These are phyloP conservation scores for Vigna mungo DNA, from an alignment of 306 rosid species.

Conservation along the genomic window DNA sequence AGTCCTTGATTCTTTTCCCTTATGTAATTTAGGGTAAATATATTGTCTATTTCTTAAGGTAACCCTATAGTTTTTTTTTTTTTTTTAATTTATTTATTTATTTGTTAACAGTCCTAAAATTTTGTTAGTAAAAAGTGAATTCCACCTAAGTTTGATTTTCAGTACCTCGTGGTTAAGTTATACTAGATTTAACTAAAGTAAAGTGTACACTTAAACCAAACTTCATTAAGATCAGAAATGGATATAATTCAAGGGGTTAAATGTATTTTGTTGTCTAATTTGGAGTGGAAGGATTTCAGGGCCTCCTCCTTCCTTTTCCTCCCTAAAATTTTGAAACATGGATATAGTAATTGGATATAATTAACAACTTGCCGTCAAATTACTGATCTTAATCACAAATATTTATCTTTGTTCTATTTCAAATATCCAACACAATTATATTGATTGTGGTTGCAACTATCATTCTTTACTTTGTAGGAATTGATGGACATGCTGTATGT, in stretches of 20 bases:
- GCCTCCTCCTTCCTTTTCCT: neutral
- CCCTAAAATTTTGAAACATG: neutral
- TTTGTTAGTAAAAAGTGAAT: neutral
- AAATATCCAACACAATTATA: neutral
- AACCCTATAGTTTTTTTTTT: neutral
- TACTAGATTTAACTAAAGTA: neutral
- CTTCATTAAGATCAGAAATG: neutral
- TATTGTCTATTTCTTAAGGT: neutral
- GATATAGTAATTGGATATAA: neutral
- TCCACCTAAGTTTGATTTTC: neutral
- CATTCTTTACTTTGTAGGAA: slow-evolving; percentile 53
- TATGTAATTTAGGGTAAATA: neutral
- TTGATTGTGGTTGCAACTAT: neutral
- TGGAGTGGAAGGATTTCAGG: neutral
- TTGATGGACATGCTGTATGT: slow-evolving; percentile 58
- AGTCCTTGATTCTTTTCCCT: neutral
- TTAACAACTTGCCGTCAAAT: neutral
- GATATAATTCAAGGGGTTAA: neutral
- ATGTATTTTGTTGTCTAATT: neutral
- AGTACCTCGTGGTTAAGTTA: neutral
- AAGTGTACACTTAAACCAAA: neutral
- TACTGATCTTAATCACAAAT: neutral
- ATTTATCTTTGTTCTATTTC: neutral
- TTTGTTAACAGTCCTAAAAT: neutral
- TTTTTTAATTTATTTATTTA: neutral